Percentiles rank a stretch among this genome's conserved stretches.
Conservation (phyloP, 176 grass and related monocot species). For the Typha latifolia region DNA sequence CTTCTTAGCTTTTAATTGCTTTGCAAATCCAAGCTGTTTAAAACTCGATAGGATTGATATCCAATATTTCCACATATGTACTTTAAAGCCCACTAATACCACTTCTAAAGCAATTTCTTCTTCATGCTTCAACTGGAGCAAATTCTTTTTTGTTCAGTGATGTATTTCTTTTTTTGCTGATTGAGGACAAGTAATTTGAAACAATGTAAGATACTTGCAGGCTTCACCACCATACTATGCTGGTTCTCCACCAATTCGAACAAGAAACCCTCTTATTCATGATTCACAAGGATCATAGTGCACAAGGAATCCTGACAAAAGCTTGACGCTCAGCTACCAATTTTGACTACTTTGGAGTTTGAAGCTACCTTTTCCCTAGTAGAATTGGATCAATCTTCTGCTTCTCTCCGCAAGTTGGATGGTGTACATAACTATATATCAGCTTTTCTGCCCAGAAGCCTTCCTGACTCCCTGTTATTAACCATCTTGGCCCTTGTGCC, state of each 20-base stretch:
- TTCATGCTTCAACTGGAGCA: background rate
- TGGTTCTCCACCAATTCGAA: conserved; percentile 46
- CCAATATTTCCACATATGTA: no score
- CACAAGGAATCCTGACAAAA: conserved; percentile 19
- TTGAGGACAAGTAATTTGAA: background rate
- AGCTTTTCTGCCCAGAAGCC: background rate
- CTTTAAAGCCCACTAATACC: background rate
- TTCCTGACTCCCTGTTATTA: no score
- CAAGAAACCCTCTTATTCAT: conserved; percentile 49
- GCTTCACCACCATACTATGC: conserved; percentile 55
- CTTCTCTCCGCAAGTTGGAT: conserved; percentile 23
- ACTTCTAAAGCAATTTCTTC: background rate
- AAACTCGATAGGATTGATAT: no score
- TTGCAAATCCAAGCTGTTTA: background rate
- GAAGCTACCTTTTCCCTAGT: background rate
- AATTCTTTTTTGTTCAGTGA: no score
- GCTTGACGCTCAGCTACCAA: conserved; percentile 33
- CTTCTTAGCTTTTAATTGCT: background rate
- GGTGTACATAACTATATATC: conserved; percentile 21
- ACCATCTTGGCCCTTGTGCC: background rate
- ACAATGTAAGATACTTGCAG: conserved; percentile 19
- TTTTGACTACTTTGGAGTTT: conserved; percentile 18
- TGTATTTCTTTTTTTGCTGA: no score
- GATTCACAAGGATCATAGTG: conserved; percentile 24
- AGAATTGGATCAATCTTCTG: background rate